phyloP scores from a whole-genome alignment of 2,329 filamentous ascomycete genomes.

The Beauveria medogensis region DNA sequence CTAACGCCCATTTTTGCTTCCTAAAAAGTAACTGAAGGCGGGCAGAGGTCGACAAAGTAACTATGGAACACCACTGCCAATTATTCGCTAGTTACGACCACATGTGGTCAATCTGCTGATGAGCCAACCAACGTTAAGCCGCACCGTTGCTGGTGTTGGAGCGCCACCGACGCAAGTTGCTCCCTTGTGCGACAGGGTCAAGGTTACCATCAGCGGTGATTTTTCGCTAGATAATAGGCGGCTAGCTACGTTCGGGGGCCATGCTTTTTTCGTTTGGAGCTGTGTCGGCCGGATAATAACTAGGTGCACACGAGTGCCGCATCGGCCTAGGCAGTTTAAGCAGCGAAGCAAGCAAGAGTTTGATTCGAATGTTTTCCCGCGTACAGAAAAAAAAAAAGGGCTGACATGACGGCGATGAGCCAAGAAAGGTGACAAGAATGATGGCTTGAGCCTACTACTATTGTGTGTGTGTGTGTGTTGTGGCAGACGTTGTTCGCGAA shows the following conservation, averaged over 20 bases:
- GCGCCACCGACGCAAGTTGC: background rate
- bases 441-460: no score
- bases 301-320: no score
- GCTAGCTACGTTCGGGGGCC: background rate
- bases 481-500: background rate
- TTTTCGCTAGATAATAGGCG: background rate
- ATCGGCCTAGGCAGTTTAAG: no score
- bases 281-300: background rate
- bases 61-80: background rate
- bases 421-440: no score
- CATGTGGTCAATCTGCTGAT: background rate
- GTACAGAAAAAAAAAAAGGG: no score
- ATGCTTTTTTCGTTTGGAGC: background rate
- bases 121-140: background rate
- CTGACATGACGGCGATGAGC: no score
- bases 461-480: no score
- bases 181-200: background rate
- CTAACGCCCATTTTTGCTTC: background rate
- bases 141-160: background rate
- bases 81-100: background rate
- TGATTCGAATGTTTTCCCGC: no score
- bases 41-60: no score
- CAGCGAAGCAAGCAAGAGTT: no score
- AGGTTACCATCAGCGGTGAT: background rate
- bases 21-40: background rate